phyloP scores from a whole-genome alignment of 1,284 basidiomycete species.

The Mycosarcoma mackinlayi region DNA sequence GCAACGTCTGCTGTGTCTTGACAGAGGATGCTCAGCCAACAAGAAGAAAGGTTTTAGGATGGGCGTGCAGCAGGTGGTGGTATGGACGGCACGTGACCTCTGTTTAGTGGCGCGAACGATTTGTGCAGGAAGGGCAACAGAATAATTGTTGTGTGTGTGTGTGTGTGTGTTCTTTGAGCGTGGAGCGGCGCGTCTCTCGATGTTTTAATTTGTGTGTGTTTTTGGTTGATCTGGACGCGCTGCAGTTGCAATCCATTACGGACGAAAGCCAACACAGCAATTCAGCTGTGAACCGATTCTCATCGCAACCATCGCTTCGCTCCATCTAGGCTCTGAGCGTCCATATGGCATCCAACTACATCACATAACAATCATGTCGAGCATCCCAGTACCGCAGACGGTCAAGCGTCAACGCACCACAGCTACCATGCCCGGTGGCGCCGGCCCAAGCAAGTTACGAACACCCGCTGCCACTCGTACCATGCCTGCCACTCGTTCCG shows the following conservation, averaged over 20 bases:
- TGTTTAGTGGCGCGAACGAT: slow-evolving; percentile 16
- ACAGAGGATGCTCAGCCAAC: too few relatives aligned
- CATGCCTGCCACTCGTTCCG: slow-evolving; percentile 21
- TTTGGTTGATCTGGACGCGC: too few relatives aligned
- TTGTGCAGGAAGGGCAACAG: slow-evolving; percentile 1
- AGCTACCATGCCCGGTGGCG: slow-evolving; percentile 23
- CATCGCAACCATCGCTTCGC: background rate
- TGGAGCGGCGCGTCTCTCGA: background rate
- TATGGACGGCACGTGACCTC: slow-evolving; percentile 33
- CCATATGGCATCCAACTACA: background rate
- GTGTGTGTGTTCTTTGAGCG: slow-evolving; percentile 7
- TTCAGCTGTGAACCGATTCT: too few relatives aligned
- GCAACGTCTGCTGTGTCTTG: background rate
- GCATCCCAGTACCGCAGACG: slow-evolving; percentile 49
- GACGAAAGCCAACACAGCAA: too few relatives aligned
- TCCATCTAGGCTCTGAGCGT: background rate
- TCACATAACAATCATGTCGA: slow-evolving; percentile 28
- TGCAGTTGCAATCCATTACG: too few relatives aligned
- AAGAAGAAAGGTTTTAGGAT: too few relatives aligned
- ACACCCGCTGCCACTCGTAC: slow-evolving; percentile 28
- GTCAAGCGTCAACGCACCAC: slow-evolving; percentile 44
- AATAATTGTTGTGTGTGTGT: too few relatives aligned
- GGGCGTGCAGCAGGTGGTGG: too few relatives aligned
- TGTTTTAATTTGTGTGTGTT: slow-evolving; percentile 4
- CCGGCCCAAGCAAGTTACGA: slow-evolving; percentile 43